These are phyloP conservation scores for Papilionanthe hybrid DNA, from an alignment of 116 monocot species.

Conservation along the genomic window DNA sequence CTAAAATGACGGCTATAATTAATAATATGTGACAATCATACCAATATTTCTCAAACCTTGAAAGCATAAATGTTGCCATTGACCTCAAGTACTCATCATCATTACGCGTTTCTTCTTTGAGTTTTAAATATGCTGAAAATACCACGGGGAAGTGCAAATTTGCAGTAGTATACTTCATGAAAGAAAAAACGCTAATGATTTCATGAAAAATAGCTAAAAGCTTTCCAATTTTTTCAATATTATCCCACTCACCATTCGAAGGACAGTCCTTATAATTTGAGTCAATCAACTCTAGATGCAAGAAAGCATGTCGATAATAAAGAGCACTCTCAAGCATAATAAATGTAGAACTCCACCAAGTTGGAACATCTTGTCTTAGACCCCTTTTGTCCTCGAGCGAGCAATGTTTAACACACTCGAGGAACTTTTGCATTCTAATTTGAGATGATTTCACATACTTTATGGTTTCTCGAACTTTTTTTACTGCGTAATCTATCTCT, in stretches of 20 bases:
- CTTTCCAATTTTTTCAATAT: constrained; percentile 27
- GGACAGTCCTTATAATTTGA: constrained; percentile 41
- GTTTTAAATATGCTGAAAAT: constrained; percentile 49
- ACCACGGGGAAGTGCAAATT: constrained; percentile 58
- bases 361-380: constrained; percentile 31
- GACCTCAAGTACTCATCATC: constrained; percentile 32
- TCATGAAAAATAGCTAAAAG: constrained; percentile 38
- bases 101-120: constrained; percentile 24
- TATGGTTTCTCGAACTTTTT: constrained; percentile 43
- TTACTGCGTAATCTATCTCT: constrained; percentile 27
- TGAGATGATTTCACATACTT: constrained; percentile 42
- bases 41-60: constrained; percentile 80
- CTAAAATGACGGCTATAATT: constrained; percentile 64
- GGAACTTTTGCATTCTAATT: constrained; percentile 28
- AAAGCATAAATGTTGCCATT: constrained; percentile 50
- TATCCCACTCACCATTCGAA: constrained; percentile 34
- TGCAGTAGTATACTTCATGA: constrained; percentile 31
- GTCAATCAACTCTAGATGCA: constrained; percentile 22
- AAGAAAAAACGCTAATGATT: constrained; percentile 22
- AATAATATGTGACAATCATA: constrained; percentile 49
- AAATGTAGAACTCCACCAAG: constrained; percentile 44
- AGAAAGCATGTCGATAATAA: constrained; percentile 30
- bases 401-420: constrained; percentile 25
- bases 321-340: constrained; percentile 37
- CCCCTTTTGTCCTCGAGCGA: constrained; percentile 16